Base-by-base conservation (phyloP, 2,329 filamentous ascomycete species). In the Scedosporium boydii region DNA sequence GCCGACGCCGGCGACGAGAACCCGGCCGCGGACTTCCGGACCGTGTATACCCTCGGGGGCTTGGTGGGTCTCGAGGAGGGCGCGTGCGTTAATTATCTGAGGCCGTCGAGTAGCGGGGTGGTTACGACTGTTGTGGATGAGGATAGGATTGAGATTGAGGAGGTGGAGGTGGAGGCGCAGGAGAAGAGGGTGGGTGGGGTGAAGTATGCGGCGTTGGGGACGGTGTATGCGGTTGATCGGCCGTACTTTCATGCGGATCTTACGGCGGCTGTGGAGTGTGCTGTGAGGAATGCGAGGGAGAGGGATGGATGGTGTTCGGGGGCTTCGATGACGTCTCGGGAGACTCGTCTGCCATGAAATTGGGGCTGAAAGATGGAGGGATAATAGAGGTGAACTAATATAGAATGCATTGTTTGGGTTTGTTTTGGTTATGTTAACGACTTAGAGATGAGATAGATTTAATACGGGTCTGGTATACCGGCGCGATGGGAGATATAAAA, bases 171-270 rank as follows among this genome's bases (percentile, higher is more conserved):
- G 68, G 7, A 68, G 69, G 38, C 67, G 18, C 26, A 27, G 46
- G 60, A 58, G 29, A 23, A 26, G 48, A 34, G 26, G 58, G 21
- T n/a, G 16, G 18, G 23, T 12, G 41, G 42, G 12, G 18, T 27
- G 41, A 7, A 5, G 5, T 29, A 23, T 4, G 21, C 42, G n/a
- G 34, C n/a, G 29, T n/a, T 77, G 42, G 72, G 73, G 26, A 73
- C 77, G 0, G 68, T 80, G 1, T 75, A 77, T 61, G 79, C 77
- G 2, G 71, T 80, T 61, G 80, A 82, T 70, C 70, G 79, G 66
- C 80, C 80, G 5, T 80, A 76, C 69, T 82, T 82, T 70, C 80
- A 82, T 63, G 74, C 81, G 29, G 80, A 82, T 66, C 67, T 82
- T 44, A 75, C 79, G 27, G 78, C 78, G 63, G 79, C 79, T 3